Conservation (phyloP, 176 grass and related monocot species). For the Melocanna baccifera region DNA sequence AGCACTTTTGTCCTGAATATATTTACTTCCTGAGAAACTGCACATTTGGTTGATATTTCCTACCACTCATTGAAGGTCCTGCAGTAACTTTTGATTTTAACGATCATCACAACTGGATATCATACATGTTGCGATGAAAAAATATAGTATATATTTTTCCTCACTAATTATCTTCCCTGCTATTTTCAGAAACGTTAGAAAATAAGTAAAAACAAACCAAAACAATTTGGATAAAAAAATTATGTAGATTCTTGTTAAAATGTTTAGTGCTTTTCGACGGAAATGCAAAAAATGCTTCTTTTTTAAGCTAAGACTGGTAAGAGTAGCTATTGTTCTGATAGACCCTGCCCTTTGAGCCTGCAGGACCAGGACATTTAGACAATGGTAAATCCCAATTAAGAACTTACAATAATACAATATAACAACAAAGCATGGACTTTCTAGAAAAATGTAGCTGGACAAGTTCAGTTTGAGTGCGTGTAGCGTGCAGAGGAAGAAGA, state of each 20-base stretch:
- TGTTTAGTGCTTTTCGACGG: background rate
- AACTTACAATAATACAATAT: constrained; percentile 15
- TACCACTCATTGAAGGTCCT: background rate
- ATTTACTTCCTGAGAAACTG: background rate
- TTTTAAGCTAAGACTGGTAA: constrained; percentile 4
- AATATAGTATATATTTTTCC: background rate
- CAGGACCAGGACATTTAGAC: background rate
- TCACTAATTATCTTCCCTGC: background rate
- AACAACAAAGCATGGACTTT: background rate
- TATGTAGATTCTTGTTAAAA: background rate
- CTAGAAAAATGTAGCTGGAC: background rate
- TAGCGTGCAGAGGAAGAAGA: background rate
- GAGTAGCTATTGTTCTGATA: constrained; percentile 13
- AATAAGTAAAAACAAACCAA: background rate
- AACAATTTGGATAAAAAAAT: background rate
- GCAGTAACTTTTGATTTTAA: background rate
- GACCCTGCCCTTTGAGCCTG: background rate
- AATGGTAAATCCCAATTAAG: background rate
- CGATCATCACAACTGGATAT: background rate
- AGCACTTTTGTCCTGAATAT: background rate
- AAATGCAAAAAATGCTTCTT: background rate
- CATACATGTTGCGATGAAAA: background rate
- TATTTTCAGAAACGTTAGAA: background rate
- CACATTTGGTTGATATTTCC: background rate
- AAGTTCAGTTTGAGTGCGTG: background rate